Conservation (phyloP, 371 early-diverging fungal genomes). For the Umbelopsis sp. region DNA sequence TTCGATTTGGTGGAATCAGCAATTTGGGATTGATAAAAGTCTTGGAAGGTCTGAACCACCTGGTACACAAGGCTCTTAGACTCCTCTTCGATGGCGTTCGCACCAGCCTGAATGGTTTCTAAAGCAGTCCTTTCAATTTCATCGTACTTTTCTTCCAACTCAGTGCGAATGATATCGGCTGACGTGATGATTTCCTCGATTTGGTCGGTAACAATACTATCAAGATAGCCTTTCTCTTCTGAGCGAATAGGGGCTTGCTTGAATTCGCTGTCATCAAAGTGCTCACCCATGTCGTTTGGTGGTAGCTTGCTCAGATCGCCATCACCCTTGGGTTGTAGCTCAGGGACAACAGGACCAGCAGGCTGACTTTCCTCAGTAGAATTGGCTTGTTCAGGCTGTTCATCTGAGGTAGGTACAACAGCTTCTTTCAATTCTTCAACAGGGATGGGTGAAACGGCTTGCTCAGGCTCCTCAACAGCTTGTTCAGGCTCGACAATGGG, state of each 20-base stretch:
- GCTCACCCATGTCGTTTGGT: slow-evolving; percentile 7
- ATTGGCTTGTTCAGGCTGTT: not conserved
- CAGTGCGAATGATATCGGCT: slow-evolving; percentile 1
- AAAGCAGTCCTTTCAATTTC: not conserved
- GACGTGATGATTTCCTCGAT: slow-evolving; percentile 3
- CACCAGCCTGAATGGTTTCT: not conserved
- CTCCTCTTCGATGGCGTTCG: not conserved
- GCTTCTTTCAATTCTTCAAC: no score
- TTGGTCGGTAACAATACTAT: not conserved
- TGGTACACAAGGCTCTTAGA: not conserved
- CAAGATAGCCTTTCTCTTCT: slow-evolving; percentile 1
- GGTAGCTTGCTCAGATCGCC: not conserved
- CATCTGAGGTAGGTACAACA: no score
- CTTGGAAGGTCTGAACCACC: not conserved
- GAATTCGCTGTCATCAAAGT: not conserved
- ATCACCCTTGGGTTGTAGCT: not conserved
- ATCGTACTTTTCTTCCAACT: slow-evolving; percentile 5
- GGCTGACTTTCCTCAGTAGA: not conserved
- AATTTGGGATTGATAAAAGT: not conserved
- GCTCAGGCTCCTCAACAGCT: not conserved
- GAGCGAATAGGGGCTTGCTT: slow-evolving; percentile 7
- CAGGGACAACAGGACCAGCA: not conserved
- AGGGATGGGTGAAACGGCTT: no score
- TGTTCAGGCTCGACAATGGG: not conserved
- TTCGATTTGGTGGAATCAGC: not conserved